Evolutionary conservation across 768 basidiomycete genomes (phyloP).

Genomic region (Termitomyces sp.): DNA sequence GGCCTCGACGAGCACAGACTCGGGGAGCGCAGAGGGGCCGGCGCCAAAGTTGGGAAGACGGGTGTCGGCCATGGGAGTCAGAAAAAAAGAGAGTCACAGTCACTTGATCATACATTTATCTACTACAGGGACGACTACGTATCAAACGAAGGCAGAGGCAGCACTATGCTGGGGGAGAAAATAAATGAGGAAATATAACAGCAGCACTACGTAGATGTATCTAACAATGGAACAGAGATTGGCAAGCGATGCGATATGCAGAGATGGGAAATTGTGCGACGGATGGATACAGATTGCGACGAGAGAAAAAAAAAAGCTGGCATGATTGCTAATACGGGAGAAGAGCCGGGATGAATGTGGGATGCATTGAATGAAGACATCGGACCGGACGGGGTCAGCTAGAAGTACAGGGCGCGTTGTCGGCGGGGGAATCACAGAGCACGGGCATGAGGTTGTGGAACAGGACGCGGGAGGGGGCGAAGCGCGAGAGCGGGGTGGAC

Average conservation of each 20-base stretch:
- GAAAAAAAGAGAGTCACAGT: background rate
- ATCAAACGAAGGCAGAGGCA: constrained; percentile 3
- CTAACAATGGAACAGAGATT: background rate
- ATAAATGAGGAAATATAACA: constrained; percentile 2
- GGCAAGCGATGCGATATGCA: background rate
- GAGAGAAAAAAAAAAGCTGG: background rate
- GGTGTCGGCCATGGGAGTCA: constrained; percentile 26
- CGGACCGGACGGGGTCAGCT: constrained; percentile 1
- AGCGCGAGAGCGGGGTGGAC: constrained; percentile 29
- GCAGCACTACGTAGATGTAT: background rate
- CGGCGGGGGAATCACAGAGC: constrained; percentile 28
- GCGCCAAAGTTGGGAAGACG: constrained; percentile 89
- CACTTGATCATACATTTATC: background rate
- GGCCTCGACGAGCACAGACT: constrained; percentile 80
- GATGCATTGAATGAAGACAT: background rate
- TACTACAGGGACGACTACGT: constrained; percentile 2
- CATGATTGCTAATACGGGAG: background rate
- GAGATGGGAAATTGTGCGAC: background rate
- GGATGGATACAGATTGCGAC: background rate
- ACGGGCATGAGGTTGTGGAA: constrained; percentile 64
- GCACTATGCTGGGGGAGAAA: background rate
- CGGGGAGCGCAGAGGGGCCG: constrained; percentile 89
- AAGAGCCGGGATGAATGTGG: background rate
- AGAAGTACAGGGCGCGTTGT: constrained; percentile 27
- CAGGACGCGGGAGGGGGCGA: constrained; percentile 41